Conservation (phyloP, 495 filamentous ascomycete genomes). For the Schizothecium vesticola region DNA sequence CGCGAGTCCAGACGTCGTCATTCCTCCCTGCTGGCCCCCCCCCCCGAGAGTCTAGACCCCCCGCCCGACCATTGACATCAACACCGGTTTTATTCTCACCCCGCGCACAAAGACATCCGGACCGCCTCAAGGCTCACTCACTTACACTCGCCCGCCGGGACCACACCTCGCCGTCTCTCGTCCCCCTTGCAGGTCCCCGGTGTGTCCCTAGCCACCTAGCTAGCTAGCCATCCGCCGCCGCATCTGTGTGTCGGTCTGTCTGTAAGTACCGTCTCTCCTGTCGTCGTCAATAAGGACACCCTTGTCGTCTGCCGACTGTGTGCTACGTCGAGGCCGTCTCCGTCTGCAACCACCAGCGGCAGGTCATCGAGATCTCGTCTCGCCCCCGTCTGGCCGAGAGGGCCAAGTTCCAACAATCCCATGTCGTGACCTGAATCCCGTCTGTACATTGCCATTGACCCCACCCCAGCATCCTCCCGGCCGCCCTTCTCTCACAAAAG, state of each 20-base stretch:
- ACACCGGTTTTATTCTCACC: conserved; percentile 3
- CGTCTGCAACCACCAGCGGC: conserved; percentile 17
- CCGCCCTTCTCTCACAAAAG: conserved; percentile 3
- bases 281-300: not conserved
- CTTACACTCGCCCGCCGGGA: not conserved
- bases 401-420: conserved; percentile 27
- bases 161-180: not conserved
- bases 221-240: no score
- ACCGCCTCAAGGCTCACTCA: not conserved
- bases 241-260: not conserved
- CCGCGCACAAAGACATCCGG: not conserved
- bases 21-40: not conserved
- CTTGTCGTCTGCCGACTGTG: conserved; percentile 22
- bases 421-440: conserved; percentile 22
- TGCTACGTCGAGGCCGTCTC: conserved; percentile 23
- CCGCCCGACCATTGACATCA: not conserved
- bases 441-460: conserved; percentile 29
- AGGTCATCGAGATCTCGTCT: conserved; percentile 34
- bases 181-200: not conserved
- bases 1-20: not conserved
- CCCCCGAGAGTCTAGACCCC: conserved; percentile 13
- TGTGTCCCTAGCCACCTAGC: not conserved
- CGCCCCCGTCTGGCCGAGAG: conserved; percentile 24
- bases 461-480: conserved; percentile 7
- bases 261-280: conserved; percentile 8